phyloP scores from a whole-genome alignment of 768 basidiomycete species.

The Rhodotorula babjevae region DNA sequence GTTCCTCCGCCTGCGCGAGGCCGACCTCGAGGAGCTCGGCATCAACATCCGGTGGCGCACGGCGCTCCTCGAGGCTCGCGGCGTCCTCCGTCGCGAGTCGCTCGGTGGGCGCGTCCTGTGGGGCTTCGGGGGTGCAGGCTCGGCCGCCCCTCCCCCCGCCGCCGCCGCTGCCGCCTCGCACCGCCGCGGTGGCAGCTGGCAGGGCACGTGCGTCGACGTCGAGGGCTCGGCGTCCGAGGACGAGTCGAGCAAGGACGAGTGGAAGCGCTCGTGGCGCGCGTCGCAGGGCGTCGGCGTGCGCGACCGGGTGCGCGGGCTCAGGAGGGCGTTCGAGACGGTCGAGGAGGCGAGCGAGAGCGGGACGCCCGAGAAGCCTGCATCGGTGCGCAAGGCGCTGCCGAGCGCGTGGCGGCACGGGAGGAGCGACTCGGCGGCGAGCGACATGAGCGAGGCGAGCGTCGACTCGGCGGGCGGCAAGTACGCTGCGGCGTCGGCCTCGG shows the following conservation, averaged over 20 bases:
- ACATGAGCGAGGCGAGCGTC: conserved; percentile 19
- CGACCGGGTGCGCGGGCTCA: conserved; percentile 35
- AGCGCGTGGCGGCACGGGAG: background rate
- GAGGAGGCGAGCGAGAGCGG: background rate
- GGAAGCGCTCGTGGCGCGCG: conserved; percentile 31
- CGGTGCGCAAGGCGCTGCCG: background rate
- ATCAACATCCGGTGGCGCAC: conserved; percentile 37
- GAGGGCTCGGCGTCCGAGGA: conserved; percentile 28
- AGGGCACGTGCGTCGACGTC: conserved; percentile 20
- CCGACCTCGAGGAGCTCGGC: conserved; percentile 39
- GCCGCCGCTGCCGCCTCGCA: background rate
- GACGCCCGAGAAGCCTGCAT: background rate
- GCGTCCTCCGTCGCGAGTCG: conserved; percentile 23
- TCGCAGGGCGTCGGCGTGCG: conserved; percentile 9
- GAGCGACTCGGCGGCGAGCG: conserved; percentile 8
- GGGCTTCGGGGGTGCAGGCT: conserved; percentile 13
- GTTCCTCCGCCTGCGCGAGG: conserved; percentile 37
- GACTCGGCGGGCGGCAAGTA: conserved; percentile 16
- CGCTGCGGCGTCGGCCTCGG: background rate
- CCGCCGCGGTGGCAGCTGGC: background rate
- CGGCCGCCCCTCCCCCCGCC: background rate
- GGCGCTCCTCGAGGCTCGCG: conserved; percentile 23
- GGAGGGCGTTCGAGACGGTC: conserved; percentile 31
- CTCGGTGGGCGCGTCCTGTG: conserved; percentile 28
- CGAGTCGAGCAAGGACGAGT: conserved; percentile 37